Conservation (phyloP, 2,329 filamentous ascomycete species). For the Aspergillus ruber region DNA sequence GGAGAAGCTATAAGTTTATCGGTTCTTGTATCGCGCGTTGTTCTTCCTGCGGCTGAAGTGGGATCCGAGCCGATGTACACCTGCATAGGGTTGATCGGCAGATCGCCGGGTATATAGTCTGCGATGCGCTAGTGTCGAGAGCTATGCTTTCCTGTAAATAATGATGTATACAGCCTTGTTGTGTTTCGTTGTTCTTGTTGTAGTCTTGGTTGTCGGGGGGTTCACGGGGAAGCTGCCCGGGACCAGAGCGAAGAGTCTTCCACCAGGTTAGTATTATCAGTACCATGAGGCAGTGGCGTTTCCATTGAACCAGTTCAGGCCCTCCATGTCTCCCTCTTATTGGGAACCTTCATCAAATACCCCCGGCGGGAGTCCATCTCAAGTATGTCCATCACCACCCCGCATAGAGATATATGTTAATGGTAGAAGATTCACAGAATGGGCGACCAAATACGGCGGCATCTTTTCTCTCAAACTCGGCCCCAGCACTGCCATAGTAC, state of each 20-base stretch:
- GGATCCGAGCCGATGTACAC: not conserved
- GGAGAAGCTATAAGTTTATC: not conserved
- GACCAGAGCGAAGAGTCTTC: no score
- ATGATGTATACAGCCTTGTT: not conserved
- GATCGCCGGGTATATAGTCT: not conserved
- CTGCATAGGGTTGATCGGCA: not conserved
- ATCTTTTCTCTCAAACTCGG: slow-evolving; percentile 41
- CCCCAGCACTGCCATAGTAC: slow-evolving; percentile 33
- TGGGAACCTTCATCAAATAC: slow-evolving; percentile 38
- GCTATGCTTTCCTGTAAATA: not conserved
- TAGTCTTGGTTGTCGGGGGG: not conserved
- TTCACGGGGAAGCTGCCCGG: not conserved
- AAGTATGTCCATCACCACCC: slow-evolving; percentile 11
- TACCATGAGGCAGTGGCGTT: no score
- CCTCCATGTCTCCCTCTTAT: slow-evolving; percentile 38
- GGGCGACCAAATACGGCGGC: slow-evolving; percentile 39
- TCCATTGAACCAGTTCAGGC: slow-evolving; percentile 15
- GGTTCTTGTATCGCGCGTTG: not conserved
- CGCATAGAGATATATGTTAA: no score
- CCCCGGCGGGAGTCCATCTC: slow-evolving; percentile 24
- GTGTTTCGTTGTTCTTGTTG: not conserved
- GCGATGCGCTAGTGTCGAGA: not conserved
- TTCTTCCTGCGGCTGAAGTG: no score
- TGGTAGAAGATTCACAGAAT: slow-evolving; percentile 35
- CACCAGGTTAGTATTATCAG: not conserved